phyloP scores from a whole-genome alignment of 1,139 yeast species.

The Pichia sp. region DNA sequence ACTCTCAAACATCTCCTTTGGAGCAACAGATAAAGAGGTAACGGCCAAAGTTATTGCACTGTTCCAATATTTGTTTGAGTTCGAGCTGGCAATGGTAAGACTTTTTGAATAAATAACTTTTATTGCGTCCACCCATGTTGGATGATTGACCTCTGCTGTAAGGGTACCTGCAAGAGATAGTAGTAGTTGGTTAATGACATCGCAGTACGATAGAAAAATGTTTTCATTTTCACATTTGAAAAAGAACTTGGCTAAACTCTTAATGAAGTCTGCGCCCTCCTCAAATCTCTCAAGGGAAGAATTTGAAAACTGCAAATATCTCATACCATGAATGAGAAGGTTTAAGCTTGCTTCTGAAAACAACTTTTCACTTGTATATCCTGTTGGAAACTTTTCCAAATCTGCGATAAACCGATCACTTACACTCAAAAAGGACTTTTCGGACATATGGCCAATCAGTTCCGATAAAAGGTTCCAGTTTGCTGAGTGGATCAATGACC shows the following conservation, averaged over 20 bases:
- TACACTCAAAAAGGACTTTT: constrained; percentile 74
- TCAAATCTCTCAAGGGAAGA: constrained; percentile 88
- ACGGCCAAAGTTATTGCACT: constrained; percentile 67
- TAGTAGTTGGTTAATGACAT: constrained; percentile 68
- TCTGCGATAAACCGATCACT: constrained; percentile 94
- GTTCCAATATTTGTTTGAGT: constrained; percentile 63
- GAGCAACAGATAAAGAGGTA: constrained; percentile 74
- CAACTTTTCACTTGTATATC: constrained; percentile 26
- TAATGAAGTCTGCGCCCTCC: constrained; percentile 82
- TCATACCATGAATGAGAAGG: constrained; percentile 84
- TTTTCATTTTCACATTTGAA: constrained; percentile 58
- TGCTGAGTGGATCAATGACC: constrained; percentile 75
- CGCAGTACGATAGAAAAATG: constrained; percentile 74
- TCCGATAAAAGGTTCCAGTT: constrained; percentile 94
- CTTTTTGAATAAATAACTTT: constrained; percentile 55
- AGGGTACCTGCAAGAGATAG: constrained; percentile 79
- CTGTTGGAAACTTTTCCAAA: constrained; percentile 69
- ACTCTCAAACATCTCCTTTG: constrained; percentile 69
- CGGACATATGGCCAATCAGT: constrained; percentile 85
- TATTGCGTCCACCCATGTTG: constrained; percentile 87
- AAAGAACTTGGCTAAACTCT: constrained; percentile 82
- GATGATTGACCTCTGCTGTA: constrained; percentile 94
- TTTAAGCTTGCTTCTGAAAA: constrained; percentile 72
- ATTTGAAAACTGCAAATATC: constrained; percentile 69
- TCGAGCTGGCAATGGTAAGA: constrained; percentile 36